phyloP scores from a whole-genome alignment of 2,329 filamentous ascomycete genomes.

The Epichloe hybrida region DNA sequence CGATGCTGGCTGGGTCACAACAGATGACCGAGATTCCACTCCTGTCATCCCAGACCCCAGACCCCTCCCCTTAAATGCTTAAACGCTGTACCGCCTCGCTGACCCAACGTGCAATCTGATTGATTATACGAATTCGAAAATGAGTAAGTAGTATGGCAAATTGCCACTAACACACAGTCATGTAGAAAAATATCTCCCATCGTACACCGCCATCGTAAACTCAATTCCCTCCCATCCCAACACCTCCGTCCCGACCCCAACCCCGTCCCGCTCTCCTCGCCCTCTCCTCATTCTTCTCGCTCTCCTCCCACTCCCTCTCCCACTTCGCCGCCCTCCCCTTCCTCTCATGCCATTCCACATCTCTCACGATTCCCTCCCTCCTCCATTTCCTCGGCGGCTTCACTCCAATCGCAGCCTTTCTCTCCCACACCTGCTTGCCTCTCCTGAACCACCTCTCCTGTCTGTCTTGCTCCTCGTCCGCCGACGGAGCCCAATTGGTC shows the following conservation, averaged over 20 bases:
- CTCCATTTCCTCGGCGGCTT: constrained; percentile 51
- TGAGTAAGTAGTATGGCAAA: too few species aligned
- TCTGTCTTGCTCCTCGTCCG: constrained; percentile 43
- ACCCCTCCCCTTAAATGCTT: too few species aligned
- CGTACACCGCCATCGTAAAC: neutral
- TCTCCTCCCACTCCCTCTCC: constrained; percentile 18
- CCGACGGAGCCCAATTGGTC: constrained; percentile 56
- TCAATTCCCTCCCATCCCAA: neutral
- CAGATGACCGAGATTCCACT: too few species aligned
- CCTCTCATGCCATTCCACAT: constrained; percentile 27
- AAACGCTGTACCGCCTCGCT: too few species aligned
- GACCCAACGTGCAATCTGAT: too few species aligned
- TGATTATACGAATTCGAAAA: too few species aligned
- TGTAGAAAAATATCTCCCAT: neutral
- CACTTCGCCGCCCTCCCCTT: constrained; percentile 14
- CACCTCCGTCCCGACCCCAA: neutral
- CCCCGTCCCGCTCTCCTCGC: constrained; percentile 8
- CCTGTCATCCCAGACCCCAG: too few species aligned
- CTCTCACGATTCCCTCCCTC: constrained; percentile 34
- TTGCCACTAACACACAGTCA: neutral
- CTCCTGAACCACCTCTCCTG: constrained; percentile 48
- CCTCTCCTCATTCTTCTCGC: constrained; percentile 16
- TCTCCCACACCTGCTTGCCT: constrained; percentile 45
- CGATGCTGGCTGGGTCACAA: too few species aligned
- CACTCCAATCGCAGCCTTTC: constrained; percentile 44